Evolutionary conservation across 495 filamentous ascomycete genomes (phyloP), one percentile per base, ranked within the genome.

Genomic region (Recurvomyces mirabilis): DNA sequence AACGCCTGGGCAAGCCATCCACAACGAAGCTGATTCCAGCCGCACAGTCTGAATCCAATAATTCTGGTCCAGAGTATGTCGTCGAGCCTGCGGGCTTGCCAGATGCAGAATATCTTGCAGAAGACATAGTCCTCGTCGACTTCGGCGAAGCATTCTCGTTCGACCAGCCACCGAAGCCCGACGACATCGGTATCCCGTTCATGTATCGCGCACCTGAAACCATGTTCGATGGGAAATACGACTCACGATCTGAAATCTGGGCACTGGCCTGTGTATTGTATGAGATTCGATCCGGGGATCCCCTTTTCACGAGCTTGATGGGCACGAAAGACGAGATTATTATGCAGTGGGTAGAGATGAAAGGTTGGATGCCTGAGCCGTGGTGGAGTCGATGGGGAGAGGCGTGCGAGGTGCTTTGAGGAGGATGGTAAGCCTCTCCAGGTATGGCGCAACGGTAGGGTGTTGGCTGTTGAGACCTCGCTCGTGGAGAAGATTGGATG

Each of bases 361-460:
- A 61, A 9, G 60, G 61, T 10, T 60, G 57, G 33, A 40, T 62
- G 17, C 56, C 56, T 1, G 60, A 61, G 31, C 61, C 49, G 1
- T 62, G 58, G 60, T 64, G 57, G 61, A 55, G 52, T 7, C 52
- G 46, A 5, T 64, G n/a, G 61, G 59, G 48, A 53, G 14, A 29
- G 26, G 5, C 40, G 57, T 4, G 22, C 34, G 13, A 11, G 21
- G 6, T 56, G 29, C 17, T 59, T 61, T 23, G 36, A 55, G 5
- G 53, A 60, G 10, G 46, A 54, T 11, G 46, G 33, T 5, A 47
- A 49, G 20, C 37, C 40, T 22, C 22, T 28, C 15, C 19, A 14
- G 32, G 32, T 23, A 9, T 35, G 41, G 33, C 5, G 21, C 14
- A 29, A 46, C 22, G 43, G 19, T 5, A 38, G 5, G 1, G 4